Conservation (phyloP, 306 rosid genomes). For the Malus orientalis region DNA sequence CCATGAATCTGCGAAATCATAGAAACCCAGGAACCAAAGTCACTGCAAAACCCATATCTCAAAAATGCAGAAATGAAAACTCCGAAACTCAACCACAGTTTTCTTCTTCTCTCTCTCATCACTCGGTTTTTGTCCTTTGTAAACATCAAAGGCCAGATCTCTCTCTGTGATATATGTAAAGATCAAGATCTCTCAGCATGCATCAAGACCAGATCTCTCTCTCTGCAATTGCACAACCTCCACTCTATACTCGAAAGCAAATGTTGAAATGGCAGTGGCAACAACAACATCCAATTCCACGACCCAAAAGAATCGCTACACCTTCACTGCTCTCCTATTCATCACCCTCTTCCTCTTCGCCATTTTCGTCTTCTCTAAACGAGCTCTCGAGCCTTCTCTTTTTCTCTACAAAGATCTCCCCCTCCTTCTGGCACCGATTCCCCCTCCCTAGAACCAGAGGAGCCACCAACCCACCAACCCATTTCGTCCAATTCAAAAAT, state of each 20-base stretch:
- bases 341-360: slow-evolving; percentile 34
- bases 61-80: too few species aligned
- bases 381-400: slow-evolving; percentile 36
- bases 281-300: neutral
- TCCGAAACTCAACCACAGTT: too few species aligned
- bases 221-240: neutral
- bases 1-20: too few species aligned
- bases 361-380: slow-evolving; percentile 39
- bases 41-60: too few species aligned
- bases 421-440: neutral
- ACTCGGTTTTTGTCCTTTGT: too few species aligned
- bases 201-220: neutral
- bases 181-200: too few species aligned
- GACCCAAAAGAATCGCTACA: slow-evolving; percentile 29
- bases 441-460: neutral
- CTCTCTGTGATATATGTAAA: too few species aligned
- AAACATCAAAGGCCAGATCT: too few species aligned
- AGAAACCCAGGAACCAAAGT: too few species aligned
- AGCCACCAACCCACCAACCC: slow-evolving; percentile 14
- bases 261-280: slow-evolving; percentile 24
- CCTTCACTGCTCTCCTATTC: slow-evolving; percentile 36
- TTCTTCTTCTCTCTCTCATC: too few species aligned
- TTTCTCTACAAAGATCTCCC: slow-evolving; percentile 41
- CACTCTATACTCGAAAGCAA: neutral
- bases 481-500: neutral